phyloP scores from a whole-genome alignment of 2,329 filamentous ascomycete genomes.

The Fusarium staphyleae region DNA sequence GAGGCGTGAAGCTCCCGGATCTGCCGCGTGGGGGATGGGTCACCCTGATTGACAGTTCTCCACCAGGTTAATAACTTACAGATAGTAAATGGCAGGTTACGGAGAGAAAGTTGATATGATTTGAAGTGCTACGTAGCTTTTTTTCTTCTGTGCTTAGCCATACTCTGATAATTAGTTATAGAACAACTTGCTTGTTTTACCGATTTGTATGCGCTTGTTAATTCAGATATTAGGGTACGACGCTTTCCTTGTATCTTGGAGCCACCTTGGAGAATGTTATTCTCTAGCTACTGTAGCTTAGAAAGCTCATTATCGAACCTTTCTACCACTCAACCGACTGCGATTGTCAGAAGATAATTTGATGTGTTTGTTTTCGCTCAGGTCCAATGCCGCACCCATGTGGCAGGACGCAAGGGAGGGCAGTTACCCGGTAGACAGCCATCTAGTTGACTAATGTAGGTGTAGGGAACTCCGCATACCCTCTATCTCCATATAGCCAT shows the following conservation, averaged over 20 bases:
- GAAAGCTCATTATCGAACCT: no score
- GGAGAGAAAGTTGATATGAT: background rate
- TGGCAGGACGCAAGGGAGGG: constrained; percentile 23
- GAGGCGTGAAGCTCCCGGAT: constrained; percentile 11
- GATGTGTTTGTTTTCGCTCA: constrained; percentile 12
- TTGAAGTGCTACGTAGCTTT: no score
- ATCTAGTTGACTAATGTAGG: no score
- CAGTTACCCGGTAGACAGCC: constrained; percentile 8
- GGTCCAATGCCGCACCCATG: constrained; percentile 38
- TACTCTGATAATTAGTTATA: no score
- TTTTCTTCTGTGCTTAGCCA: no score
- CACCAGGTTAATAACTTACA: no score
- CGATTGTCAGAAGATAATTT: constrained; percentile 6
- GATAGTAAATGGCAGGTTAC: no score
- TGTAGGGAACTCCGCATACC: no score
- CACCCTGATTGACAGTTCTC: background rate
- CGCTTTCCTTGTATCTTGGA: background rate
- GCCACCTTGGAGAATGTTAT: background rate
- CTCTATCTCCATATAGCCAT: no score
- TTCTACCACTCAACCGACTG: constrained; percentile 1
- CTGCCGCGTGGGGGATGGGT: background rate
- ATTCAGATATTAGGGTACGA: no score
- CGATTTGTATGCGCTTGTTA: no score
- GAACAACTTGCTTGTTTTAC: no score
- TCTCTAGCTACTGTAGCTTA: background rate